These are phyloP conservation scores for Excoecaria agallocha DNA, from an alignment of 345 rosid genomes.

Conservation along the genomic window DNA sequence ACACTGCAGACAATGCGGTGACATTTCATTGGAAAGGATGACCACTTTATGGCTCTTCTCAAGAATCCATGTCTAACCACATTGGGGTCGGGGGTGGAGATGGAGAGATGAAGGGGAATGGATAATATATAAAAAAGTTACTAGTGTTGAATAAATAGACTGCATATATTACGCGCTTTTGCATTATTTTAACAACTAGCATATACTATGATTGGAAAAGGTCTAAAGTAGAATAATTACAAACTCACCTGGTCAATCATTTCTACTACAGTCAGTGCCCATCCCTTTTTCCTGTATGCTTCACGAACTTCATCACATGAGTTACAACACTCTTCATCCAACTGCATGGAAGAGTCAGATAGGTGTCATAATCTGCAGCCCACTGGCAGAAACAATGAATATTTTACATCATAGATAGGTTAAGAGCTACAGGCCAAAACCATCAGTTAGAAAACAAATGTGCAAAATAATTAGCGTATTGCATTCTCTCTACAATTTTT, in stretches of 20 bases:
- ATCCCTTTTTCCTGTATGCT: slow-evolving; percentile 31
- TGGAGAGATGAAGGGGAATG: background rate
- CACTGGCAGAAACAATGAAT: background rate
- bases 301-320: slow-evolving; percentile 35
- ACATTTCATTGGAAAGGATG: too few species aligned
- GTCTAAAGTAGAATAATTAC: background rate
- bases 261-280: slow-evolving; percentile 28
- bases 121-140: background rate
- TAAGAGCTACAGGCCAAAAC: background rate
- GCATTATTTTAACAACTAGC: background rate
- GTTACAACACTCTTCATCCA: slow-evolving; percentile 35
- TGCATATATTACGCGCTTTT: background rate
- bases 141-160: background rate
- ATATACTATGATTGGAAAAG: background rate
- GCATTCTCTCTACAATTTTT: background rate
- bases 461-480: background rate
- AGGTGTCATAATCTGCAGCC: background rate
- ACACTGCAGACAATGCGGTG: too few species aligned
- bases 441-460: background rate
- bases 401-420: background rate
- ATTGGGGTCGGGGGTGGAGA: background rate
- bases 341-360: slow-evolving; percentile 12
- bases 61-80: too few species aligned
- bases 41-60: too few species aligned
- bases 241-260: slow-evolving; percentile 32